Conservation (phyloP, 106 monocot genomes). For the Dendrobium catenatum region DNA sequence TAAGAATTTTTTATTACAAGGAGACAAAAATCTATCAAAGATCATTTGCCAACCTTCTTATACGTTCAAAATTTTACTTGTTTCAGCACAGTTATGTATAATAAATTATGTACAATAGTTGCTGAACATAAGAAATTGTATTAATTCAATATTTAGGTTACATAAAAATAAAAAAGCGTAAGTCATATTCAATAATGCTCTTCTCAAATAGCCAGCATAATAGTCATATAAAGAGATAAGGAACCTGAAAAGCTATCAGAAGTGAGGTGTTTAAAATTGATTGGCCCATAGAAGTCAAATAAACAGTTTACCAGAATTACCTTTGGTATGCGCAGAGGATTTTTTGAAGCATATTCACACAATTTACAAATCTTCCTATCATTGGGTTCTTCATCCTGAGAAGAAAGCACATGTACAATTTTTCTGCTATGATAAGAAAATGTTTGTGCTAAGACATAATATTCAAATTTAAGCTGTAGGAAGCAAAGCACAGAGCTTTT, state of each 20-base stretch:
- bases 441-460: neutral
- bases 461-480: neutral
- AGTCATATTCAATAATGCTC: neutral
- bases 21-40: neutral
- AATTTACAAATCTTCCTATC: constrained; percentile 82
- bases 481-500: neutral
- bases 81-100: neutral
- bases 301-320: constrained; percentile 19
- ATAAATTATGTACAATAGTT: neutral
- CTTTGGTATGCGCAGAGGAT: constrained; percentile 91
- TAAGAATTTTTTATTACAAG: neutral
- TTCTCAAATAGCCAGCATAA: neutral
- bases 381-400: constrained; percentile 86
- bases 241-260: neutral
- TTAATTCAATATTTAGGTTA: neutral
- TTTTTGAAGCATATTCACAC: constrained; percentile 95
- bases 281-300: constrained; percentile 1
- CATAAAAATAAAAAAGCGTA: neutral
- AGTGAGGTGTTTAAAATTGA: neutral
- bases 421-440: neutral
- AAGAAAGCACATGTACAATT: constrained; percentile 6
- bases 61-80: neutral
- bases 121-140: neutral
- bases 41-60: neutral
- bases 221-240: neutral